Evolutionary conservation across 2,329 filamentous ascomycete genomes (phyloP), one percentile per base, ranked within the genome.

Genomic region (Byssochlamys sp.): DNA sequence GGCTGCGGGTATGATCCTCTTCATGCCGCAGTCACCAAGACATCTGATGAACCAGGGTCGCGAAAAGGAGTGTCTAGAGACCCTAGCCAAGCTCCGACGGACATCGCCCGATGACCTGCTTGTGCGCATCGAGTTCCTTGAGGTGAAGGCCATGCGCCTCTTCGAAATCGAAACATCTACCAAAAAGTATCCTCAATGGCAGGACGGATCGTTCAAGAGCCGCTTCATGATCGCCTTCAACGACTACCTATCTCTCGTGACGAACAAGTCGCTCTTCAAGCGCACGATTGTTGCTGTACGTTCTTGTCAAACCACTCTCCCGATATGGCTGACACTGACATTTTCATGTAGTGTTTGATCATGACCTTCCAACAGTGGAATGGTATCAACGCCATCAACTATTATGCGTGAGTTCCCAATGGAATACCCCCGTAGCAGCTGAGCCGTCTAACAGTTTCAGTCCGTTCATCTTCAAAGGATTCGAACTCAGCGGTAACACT

Each of bases 11-110:
- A 91, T 91, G 81, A 59, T 71, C 25, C 66, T 87, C 3, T 89
- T 89, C 73, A 89, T 91, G 87, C 89, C 88, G 0, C 90, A 88
- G 69, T 87, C 83, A 0, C 88, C 88, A 0, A 81, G 88, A 62
- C 90, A 87, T 84, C 79, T 91, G 0, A 75, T 88, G 19, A 85
- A 90, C 65, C 84, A 86, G 59, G 78, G 75, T 54, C 83, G 87
- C 25, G 87, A 90, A 64, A 78, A 79, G 0, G 87, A 91, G 68
- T 86, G 85, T 0, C 80, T 84, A 2, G 68, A 71, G 9, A 83
- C 85, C 0, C 76, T 91, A 1, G 82, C 87, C 0, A 76, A 69
- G 29, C 81, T 91, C 2, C 84, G 89, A n/a, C 79, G 76, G 7
- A 78, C 89, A 0, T 71, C 82, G 0, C 67, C 76, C 10, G 83